Conservation (phyloP, 2,329 filamentous ascomycete species). For the Camptophora hylomeconis region DNA sequence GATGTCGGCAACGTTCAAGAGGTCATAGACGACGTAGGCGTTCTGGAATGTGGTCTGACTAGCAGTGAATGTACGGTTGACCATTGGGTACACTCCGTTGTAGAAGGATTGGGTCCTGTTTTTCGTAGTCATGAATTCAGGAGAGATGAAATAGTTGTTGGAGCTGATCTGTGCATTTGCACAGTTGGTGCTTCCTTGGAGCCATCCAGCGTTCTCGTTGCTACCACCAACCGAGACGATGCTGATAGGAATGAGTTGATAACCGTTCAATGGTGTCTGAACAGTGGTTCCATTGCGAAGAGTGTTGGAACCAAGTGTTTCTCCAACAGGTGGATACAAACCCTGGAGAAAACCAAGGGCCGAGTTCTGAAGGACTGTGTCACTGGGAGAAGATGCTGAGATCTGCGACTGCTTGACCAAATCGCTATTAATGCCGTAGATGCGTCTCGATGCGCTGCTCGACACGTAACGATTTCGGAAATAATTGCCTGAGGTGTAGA, state of each 20-base stretch:
- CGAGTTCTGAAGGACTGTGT: constrained; percentile 68
- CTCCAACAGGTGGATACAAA: constrained; percentile 66
- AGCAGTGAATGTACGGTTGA: constrained; percentile 38
- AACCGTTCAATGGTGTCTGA: constrained; percentile 59
- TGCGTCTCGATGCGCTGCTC: constrained; percentile 43
- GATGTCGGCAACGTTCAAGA: constrained; percentile 49
- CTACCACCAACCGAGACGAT: constrained; percentile 48
- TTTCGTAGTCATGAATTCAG: constrained; percentile 35
- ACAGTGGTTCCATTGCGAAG: constrained; percentile 59
- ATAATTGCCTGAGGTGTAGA: constrained; percentile 58
- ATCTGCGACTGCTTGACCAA: constrained; percentile 59
- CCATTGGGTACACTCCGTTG: constrained; percentile 34
- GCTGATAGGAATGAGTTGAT: constrained; percentile 70
- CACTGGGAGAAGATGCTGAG: constrained; percentile 55
- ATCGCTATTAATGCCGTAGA: constrained; percentile 54
- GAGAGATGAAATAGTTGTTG: constrained; percentile 43
- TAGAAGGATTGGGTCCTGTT: constrained; percentile 42
- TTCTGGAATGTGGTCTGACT: constrained; percentile 44
- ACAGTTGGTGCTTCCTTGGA: constrained; percentile 45
- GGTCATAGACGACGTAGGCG: constrained; percentile 53
- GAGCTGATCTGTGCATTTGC: constrained; percentile 43
- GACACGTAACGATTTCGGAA: constrained; percentile 66
- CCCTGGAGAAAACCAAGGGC: constrained; percentile 71
- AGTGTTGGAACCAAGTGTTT: constrained; percentile 38
- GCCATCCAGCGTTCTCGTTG: constrained; percentile 43